phyloP scores from a whole-genome alignment of 257 asterid genomes.

The Agastache rugosa region DNA sequence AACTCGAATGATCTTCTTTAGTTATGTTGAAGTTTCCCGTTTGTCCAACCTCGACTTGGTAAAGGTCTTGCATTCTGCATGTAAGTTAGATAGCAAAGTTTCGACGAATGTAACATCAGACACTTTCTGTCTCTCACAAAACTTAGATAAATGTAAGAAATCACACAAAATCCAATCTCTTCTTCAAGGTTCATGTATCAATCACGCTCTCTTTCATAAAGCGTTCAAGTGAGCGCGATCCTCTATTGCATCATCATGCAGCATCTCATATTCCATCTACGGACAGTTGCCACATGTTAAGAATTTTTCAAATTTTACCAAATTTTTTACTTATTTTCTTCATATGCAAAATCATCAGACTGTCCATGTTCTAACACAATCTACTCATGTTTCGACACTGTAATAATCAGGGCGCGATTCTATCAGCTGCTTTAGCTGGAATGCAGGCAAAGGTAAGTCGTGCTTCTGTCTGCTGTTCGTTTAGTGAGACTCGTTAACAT shows the following conservation, averaged over 20 bases:
- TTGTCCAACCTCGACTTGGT: no score
- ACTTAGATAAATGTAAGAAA: no score
- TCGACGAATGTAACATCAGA: not conserved
- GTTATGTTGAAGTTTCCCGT: not conserved
- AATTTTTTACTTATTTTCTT: no score
- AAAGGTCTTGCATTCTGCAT: no score
- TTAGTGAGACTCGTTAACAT: not conserved
- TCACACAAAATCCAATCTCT: no score
- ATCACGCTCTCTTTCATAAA: not conserved
- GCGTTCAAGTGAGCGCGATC: no score
- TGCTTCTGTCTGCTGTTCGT: not conserved
- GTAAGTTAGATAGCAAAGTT: not conserved
- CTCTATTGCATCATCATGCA: no score
- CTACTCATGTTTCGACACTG: slow-evolving; percentile 10
- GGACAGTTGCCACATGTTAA: no score
- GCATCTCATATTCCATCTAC: no score
- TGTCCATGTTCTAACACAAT: not conserved
- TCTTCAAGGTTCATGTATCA: no score
- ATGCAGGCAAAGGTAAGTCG: slow-evolving; percentile 69
- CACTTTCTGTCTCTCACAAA: not conserved
- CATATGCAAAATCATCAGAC: not conserved
- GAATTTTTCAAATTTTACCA: no score
- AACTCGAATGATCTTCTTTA: not conserved
- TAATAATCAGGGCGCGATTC: slow-evolving; percentile 77
- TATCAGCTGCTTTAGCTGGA: slow-evolving; percentile 85